Percentiles rank a stretch among this genome's conserved stretches.
These are phyloP conservation scores for Aegilops speltoides DNA, from an alignment of 176 grass and related monocot genomes.

Conservation along the genomic window DNA sequence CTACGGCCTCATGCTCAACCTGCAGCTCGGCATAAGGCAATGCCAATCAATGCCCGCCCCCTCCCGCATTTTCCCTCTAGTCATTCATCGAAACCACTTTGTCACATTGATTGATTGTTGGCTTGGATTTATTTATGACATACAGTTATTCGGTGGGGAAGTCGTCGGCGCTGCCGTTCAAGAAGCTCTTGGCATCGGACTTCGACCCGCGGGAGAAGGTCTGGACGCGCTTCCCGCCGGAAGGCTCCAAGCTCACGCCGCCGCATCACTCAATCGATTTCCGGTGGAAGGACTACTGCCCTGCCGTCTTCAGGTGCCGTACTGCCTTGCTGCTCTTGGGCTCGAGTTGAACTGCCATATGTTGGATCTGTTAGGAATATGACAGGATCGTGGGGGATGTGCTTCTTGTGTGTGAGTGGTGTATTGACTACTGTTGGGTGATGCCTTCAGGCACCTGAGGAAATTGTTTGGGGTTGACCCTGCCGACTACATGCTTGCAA, in stretches of 20 bases:
- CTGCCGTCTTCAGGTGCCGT: conserved; percentile 68
- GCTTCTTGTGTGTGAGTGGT: background rate
- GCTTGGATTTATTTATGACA: background rate
- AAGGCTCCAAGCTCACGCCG: conserved; percentile 82
- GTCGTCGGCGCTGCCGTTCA: conserved; percentile 57
- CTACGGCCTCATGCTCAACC: conserved; percentile 72
- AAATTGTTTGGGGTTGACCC: conserved; percentile 77
- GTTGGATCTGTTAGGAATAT: too few relatives aligned
- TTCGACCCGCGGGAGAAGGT: conserved; percentile 81
- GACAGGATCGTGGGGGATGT: background rate
- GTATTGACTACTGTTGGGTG: conserved; percentile 4
- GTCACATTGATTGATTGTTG: background rate
- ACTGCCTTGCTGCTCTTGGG: background rate
- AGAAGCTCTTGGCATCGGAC: conserved; percentile 50
- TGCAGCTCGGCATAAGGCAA: conserved; percentile 80
- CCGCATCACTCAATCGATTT: conserved; percentile 73
- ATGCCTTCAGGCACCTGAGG: conserved; percentile 62
- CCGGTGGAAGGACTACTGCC: conserved; percentile 90
- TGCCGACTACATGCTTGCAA: conserved; percentile 90
- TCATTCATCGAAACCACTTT: background rate
- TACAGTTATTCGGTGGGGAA: conserved; percentile 81
- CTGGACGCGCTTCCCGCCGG: conserved; percentile 83
- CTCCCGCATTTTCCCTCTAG: background rate
- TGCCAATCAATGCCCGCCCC: conserved; percentile 16
- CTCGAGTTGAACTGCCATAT: background rate